Evolutionary conservation across 208 protist species (phyloP).

Genomic region (Crithidia acanthocephali): DNA sequence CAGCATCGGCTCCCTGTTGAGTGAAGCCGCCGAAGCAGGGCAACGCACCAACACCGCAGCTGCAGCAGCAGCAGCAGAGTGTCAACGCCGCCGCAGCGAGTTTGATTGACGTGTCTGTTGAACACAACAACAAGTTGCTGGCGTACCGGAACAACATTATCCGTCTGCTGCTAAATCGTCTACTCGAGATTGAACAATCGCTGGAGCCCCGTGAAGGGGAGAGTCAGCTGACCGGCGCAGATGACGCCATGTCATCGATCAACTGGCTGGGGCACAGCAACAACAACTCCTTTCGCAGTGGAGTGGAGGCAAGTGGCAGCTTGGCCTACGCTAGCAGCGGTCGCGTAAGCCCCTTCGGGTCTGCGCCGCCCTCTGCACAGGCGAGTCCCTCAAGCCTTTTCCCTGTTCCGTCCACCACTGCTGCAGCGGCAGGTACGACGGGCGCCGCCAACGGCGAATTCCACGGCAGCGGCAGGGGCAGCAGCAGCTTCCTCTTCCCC

Average conservation of each 20-base stretch:
- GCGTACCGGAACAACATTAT: constrained; percentile 68
- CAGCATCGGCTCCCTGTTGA: not conserved
- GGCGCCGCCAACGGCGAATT: no score
- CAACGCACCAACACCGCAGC: not conserved
- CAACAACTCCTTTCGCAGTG: not conserved
- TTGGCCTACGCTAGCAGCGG: not conserved
- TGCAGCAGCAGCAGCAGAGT: not conserved
- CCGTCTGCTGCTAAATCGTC: constrained; percentile 60
- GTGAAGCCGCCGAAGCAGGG: not conserved
- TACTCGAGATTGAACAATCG: constrained; percentile 70
- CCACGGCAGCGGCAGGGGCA: not conserved
- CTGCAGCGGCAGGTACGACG: not conserved
- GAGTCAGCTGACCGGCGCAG: not conserved
- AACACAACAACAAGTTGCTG: constrained; percentile 76
- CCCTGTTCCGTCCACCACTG: not conserved
- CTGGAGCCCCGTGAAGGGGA: constrained; percentile 46
- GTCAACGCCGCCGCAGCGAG: not conserved
- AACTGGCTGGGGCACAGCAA: not conserved
- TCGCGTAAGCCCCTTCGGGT: constrained; percentile 13
- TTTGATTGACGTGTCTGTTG: constrained; percentile 16
- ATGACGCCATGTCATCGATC: not conserved
- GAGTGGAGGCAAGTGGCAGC: not conserved
- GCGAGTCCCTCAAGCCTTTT: constrained; percentile 16
- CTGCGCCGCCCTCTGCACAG: constrained; percentile 5
- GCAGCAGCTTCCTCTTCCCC: not conserved